phyloP scores from a whole-genome alignment of 441 rosid species.

The Geranium incanum region DNA sequence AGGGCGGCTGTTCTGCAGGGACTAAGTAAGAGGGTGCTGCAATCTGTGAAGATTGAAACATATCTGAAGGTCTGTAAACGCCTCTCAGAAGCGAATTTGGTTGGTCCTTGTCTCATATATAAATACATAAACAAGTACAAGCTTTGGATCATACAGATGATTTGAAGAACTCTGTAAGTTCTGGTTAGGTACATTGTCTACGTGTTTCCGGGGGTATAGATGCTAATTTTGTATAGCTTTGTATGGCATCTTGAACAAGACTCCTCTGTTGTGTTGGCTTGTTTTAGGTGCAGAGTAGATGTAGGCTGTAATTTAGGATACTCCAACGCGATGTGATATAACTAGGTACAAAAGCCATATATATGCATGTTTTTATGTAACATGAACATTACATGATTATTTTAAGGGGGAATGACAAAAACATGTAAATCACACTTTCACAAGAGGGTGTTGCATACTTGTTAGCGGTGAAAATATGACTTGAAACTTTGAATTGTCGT shows the following conservation, averaged over 20 bases:
- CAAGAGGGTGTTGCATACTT: too few species aligned
- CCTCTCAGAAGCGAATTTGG: conserved; percentile 52
- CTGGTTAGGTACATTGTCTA: background rate
- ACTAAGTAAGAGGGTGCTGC: conserved; percentile 58
- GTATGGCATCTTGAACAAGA: background rate
- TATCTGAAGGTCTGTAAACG: conserved; percentile 63
- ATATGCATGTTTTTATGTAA: too few species aligned
- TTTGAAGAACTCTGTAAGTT: conserved; percentile 29
- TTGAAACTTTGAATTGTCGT: too few species aligned
- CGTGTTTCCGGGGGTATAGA: background rate
- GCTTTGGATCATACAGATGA: conserved; percentile 74
- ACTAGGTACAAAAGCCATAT: too few species aligned
- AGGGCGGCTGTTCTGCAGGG: conserved; percentile 85
- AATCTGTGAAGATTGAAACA: conserved; percentile 42
- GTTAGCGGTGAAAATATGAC: too few species aligned
- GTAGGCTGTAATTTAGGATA: background rate
- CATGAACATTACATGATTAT: too few species aligned
- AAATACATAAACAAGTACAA: conserved; percentile 56
- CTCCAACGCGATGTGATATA: too few species aligned
- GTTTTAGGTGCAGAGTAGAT: conserved; percentile 4
- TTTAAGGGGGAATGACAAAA: too few species aligned
- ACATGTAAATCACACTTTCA: too few species aligned
- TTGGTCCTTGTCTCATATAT: conserved; percentile 71
- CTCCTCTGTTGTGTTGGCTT: background rate
- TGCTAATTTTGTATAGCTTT: conserved; percentile 26